These are phyloP conservation scores for Tuber borchii DNA, from an alignment of 495 filamentous ascomycete species.

Conservation along the genomic window DNA sequence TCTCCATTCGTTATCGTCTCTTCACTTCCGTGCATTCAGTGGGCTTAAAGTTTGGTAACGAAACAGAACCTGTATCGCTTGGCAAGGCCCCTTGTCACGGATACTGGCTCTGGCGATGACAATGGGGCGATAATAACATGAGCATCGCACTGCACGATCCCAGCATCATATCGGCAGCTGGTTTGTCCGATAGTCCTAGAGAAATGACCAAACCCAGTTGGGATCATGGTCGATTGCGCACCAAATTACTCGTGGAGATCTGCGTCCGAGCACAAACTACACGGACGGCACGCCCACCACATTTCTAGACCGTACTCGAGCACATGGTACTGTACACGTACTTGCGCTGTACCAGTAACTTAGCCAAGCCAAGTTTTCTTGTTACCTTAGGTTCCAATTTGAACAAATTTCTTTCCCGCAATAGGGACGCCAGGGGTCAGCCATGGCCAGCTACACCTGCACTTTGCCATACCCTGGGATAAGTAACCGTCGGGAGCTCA, in stretches of 20 bases:
- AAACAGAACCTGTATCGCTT: background rate
- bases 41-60: background rate
- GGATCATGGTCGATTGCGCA: constrained; percentile 20
- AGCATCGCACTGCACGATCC: background rate
- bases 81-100: background rate
- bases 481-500: background rate
- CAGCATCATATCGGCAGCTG: background rate
- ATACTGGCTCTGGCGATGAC: background rate
- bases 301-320: background rate
- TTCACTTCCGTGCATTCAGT: background rate
- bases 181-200: background rate
- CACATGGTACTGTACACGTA: too few species aligned
- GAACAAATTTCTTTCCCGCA: background rate
- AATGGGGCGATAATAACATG: background rate
- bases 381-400: background rate
- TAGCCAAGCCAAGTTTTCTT: background rate
- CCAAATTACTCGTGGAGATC: constrained; percentile 35
- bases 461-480: background rate
- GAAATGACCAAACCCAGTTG: background rate
- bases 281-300: background rate
- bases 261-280: constrained; percentile 11
- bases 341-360: background rate
- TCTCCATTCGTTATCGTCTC: background rate
- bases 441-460: background rate
- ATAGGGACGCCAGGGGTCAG: background rate